These are phyloP conservation scores for Jatropha podagrica DNA, from an alignment of 441 rosid genomes.

Conservation along the genomic window DNA sequence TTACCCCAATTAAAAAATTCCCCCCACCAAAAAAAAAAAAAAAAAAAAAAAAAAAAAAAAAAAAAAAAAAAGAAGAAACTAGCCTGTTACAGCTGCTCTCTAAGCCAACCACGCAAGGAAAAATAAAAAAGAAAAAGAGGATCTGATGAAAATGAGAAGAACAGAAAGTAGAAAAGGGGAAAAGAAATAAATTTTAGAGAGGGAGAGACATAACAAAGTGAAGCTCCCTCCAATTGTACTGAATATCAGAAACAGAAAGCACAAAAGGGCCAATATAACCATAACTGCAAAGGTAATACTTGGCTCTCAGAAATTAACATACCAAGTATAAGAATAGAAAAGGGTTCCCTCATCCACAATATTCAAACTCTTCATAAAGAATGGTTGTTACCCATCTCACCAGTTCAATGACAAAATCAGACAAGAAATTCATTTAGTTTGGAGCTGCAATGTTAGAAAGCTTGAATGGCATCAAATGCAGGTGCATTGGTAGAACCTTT, in stretches of 20 bases:
- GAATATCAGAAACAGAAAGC: background rate
- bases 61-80: background rate
- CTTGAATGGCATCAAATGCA: background rate
- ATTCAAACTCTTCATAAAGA: background rate
- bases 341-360: background rate
- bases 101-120: too few species aligned
- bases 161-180: background rate
- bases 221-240: background rate
- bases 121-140: background rate
- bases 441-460: background rate
- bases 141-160: background rate
- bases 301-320: background rate
- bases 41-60: too few species aligned
- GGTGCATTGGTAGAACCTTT: background rate
- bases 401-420: background rate
- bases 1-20: too few species aligned
- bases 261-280: background rate
- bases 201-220: background rate
- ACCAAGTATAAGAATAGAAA: background rate
- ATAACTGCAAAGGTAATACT: background rate
- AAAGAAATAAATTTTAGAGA: background rate
- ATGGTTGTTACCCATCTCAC: background rate
- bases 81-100: slow-evolving; percentile 5
- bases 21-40: too few species aligned
- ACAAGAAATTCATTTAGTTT: background rate